Evolutionary conservation across 208 protist species (phyloP).

Genomic region (Paratrypanosoma confusum): DNA sequence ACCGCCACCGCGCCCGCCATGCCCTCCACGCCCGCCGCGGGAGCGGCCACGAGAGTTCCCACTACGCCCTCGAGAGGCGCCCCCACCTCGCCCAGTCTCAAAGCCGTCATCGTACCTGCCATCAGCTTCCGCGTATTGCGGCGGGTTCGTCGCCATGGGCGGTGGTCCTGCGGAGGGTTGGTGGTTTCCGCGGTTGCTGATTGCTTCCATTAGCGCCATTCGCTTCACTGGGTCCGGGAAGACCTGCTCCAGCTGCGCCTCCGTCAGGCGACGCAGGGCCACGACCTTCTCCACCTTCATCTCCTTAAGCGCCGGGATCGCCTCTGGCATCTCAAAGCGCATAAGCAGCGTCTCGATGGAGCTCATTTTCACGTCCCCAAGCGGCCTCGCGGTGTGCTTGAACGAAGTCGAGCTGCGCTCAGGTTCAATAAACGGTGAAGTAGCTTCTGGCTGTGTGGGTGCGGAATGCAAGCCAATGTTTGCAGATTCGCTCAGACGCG

Average conservation of each 20-base stretch:
- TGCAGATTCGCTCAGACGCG: too few species aligned
- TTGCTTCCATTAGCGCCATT: slow-evolving; percentile 46
- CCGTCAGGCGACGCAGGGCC: slow-evolving; percentile 56
- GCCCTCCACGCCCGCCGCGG: slow-evolving; percentile 1
- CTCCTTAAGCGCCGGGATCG: slow-evolving; percentile 55
- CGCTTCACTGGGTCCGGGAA: slow-evolving; percentile 70
- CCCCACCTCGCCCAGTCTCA: slow-evolving; percentile 22
- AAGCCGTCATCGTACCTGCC: slow-evolving; percentile 7
- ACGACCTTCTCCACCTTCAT: slow-evolving; percentile 67
- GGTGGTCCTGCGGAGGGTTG: too few species aligned
- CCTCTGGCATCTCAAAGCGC: slow-evolving; percentile 62
- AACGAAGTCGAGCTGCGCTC: too few species aligned
- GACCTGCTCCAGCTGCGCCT: slow-evolving; percentile 42
- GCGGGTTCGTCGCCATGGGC: slow-evolving; percentile 20
- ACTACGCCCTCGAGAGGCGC: slow-evolving; percentile 1
- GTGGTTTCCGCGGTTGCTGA: slow-evolving; percentile 40
- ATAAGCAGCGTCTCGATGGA: slow-evolving; percentile 67
- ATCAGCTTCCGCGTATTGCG: slow-evolving; percentile 24
- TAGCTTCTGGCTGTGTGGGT: too few species aligned
- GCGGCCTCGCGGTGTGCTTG: background rate
- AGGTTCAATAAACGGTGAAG: too few species aligned
- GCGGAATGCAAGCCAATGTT: too few species aligned
- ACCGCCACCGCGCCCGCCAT: slow-evolving; percentile 10
- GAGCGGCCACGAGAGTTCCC: slow-evolving; percentile 12
- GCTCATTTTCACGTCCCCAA: slow-evolving; percentile 8